A percentile compares a stretch with the other conserved stretches of the same genome.
Evolutionary conservation across 140 eudicot genomes (phyloP).

Genomic region (Oenanthe javanica): DNA sequence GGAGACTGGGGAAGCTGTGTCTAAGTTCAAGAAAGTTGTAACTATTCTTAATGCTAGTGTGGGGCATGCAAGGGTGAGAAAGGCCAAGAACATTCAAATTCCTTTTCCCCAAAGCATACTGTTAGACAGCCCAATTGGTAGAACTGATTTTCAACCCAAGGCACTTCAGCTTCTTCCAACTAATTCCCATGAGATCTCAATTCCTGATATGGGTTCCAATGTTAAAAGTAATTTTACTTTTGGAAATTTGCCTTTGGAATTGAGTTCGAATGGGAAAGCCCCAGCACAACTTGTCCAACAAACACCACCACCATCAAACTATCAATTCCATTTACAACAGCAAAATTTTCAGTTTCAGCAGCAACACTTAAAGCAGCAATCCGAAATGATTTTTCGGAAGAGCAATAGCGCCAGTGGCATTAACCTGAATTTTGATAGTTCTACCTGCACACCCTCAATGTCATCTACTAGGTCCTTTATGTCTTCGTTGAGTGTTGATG

Average conservation of each 20-base stretch:
- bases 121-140: conserved; percentile 34
- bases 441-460: conserved; percentile 82
- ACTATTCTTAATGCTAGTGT: conserved; percentile 56
- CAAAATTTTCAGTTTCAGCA: conserved; percentile 47
- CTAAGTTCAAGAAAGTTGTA: conserved; percentile 77
- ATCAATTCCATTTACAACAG: conserved; percentile 42
- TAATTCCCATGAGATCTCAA: conserved; percentile 30
- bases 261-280: conserved; percentile 45
- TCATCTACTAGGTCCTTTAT: conserved; percentile 85
- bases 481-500: conserved; percentile 92
- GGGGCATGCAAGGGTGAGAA: conserved; percentile 86
- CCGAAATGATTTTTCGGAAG: conserved; percentile 60
- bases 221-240: conserved; percentile 36
- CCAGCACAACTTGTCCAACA: conserved; percentile 39
- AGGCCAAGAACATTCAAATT: conserved; percentile 38
- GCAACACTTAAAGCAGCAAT: conserved; percentile 58
- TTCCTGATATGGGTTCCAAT: conserved; percentile 51
- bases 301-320: conserved; percentile 28
- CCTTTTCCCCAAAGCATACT: conserved; percentile 46
- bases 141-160: conserved; percentile 41
- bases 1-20: conserved; percentile 84
- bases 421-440: conserved; percentile 78
- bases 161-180: conserved; percentile 44
- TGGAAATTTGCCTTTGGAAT: conserved; percentile 42
- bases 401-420: conserved; percentile 62